phyloP scores from a whole-genome alignment of 2,329 filamentous ascomycete species.

The Gremmenia infestans region DNA sequence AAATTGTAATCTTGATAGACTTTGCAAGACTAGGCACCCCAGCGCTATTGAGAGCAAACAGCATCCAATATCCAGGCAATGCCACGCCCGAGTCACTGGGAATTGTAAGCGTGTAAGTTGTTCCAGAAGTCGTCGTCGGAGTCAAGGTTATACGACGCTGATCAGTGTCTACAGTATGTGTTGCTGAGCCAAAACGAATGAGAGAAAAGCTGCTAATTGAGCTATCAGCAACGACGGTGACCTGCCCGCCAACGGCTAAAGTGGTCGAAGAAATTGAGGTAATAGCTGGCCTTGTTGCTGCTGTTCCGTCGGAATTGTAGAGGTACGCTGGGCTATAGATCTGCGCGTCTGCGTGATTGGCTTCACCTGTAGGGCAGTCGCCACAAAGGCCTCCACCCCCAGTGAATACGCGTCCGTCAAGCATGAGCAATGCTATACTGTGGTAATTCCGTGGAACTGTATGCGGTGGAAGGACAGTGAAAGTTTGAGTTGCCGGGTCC shows the following conservation, averaged over 20 bases:
- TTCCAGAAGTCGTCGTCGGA: slow-evolving; percentile 30
- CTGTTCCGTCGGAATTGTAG: slow-evolving; percentile 39
- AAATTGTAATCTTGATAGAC: slow-evolving; percentile 30
- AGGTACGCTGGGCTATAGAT: slow-evolving; percentile 54
- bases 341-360: slow-evolving; percentile 50
- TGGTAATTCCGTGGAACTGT: slow-evolving; percentile 46
- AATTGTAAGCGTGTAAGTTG: slow-evolving; percentile 37
- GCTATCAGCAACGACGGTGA: slow-evolving; percentile 32
- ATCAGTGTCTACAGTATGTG: slow-evolving; percentile 54
- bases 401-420: slow-evolving; percentile 45
- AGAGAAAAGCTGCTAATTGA: slow-evolving; percentile 36
- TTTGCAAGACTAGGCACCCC: slow-evolving; percentile 44
- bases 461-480: slow-evolving; percentile 34
- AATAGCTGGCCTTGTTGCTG: slow-evolving; percentile 40
- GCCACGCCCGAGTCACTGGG: slow-evolving; percentile 45
- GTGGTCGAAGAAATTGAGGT: slow-evolving; percentile 27
- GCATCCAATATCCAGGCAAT: slow-evolving; percentile 49
- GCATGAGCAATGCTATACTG: slow-evolving; percentile 43
- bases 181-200: slow-evolving; percentile 44
- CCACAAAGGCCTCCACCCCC: slow-evolving; percentile 51
- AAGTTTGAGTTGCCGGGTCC: slow-evolving; percentile 38
- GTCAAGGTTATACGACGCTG: slow-evolving; percentile 45
- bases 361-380: slow-evolving; percentile 30
- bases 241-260: slow-evolving; percentile 29
- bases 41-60: slow-evolving; percentile 44